These are phyloP conservation scores for Naganishia kalamii DNA, from an alignment of 768 basidiomycete species.

Conservation along the genomic window DNA sequence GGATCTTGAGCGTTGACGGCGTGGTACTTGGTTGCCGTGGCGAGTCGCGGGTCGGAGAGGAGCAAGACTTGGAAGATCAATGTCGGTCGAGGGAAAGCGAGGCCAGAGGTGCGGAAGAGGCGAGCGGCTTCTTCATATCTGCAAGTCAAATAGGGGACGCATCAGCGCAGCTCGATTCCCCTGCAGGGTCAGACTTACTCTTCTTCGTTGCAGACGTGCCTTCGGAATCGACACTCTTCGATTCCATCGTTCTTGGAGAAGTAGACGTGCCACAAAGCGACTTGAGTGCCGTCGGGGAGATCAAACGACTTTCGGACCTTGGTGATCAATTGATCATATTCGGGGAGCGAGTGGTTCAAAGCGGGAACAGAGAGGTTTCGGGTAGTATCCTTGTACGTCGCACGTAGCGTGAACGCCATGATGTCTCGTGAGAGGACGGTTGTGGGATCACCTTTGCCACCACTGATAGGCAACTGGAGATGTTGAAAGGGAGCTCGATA, in stretches of 20 bases:
- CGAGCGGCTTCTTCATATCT: constrained; percentile 40
- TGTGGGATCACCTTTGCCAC: too few species aligned
- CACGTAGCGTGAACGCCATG: constrained; percentile 41
- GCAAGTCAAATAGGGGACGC: background rate
- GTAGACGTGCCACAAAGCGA: constrained; percentile 41
- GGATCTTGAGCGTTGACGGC: constrained; percentile 26
- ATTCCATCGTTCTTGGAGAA: constrained; percentile 18
- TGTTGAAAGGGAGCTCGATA: background rate
- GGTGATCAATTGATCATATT: constrained; percentile 33
- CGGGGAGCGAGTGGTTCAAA: constrained; percentile 32
- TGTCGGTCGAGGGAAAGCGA: constrained; percentile 33
- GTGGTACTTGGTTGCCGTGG: constrained; percentile 38
- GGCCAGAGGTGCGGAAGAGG: constrained; percentile 30
- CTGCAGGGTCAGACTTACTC: constrained; percentile 35
- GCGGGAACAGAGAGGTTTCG: constrained; percentile 33
- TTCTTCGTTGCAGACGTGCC: constrained; percentile 24
- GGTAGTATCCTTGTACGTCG: constrained; percentile 43
- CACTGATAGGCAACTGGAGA: too few species aligned
- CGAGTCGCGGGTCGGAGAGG: constrained; percentile 38
- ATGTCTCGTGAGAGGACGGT: background rate
- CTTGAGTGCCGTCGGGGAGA: constrained; percentile 37
- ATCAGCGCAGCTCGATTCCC: background rate
- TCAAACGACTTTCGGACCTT: constrained; percentile 41
- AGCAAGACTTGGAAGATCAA: constrained; percentile 42
- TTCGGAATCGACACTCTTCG: constrained; percentile 17